Percentiles rank a stretch among this genome's conserved stretches.
Conservation (phyloP, 805 yeast species). For the Metschnikowia dekortorum region DNA sequence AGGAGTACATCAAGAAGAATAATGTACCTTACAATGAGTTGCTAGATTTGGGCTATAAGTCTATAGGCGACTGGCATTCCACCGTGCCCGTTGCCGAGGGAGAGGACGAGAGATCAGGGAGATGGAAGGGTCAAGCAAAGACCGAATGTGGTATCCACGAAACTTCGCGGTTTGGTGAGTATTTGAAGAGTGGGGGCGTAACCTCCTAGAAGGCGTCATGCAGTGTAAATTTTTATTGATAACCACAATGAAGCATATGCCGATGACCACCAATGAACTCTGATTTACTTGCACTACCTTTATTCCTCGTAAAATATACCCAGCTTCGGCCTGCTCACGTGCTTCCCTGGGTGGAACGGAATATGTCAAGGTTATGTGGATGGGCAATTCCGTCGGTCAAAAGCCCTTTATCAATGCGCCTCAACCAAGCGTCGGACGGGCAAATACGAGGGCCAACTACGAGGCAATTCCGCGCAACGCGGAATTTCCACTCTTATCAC, state of each 20-base stretch:
- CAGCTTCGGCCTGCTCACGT: background rate
- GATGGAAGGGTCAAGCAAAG: slow-evolving; percentile 91
- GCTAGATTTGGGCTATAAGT: slow-evolving; percentile 80
- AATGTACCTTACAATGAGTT: slow-evolving; percentile 83
- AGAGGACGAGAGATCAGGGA: slow-evolving; percentile 93
- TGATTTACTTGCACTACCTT: background rate
- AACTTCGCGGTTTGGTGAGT: slow-evolving; percentile 68
- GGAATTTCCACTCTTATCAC: slow-evolving; percentile 3
- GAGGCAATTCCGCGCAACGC: slow-evolving; percentile 2
- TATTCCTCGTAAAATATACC: background rate
- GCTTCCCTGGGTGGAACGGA: background rate
- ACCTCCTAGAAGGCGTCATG: slow-evolving; percentile 2
- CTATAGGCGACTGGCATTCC: slow-evolving; percentile 94
- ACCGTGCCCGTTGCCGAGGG: slow-evolving; percentile 86
- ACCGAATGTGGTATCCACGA: slow-evolving; percentile 96
- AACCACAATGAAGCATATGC: background rate
- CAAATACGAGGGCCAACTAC: background rate
- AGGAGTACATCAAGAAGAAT: slow-evolving; percentile 60
- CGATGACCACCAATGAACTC: too few species aligned
- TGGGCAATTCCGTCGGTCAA: background rate
- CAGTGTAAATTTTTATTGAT: background rate
- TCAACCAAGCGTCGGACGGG: background rate
- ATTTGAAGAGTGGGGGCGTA: slow-evolving; percentile 25
- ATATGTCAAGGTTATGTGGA: background rate
- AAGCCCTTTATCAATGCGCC: background rate